Conservation (phyloP, 257 asterid species). For the Verbascum thapsus region DNA sequence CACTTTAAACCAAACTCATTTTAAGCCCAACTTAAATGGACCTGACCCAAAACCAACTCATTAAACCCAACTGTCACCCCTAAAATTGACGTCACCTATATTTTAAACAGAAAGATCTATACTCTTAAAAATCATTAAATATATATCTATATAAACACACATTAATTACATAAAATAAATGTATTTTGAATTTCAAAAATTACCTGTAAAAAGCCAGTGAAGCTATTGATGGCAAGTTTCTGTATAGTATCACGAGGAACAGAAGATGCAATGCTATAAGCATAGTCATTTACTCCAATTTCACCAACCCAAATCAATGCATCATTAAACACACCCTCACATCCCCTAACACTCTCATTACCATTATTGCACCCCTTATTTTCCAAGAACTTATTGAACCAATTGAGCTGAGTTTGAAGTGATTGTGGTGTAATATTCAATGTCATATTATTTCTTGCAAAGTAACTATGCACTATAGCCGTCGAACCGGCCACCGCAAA, state of each 20-base stretch:
- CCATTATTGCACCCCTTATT: too few relatives aligned
- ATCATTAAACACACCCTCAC: constrained; percentile 36
- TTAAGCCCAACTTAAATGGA: too few relatives aligned
- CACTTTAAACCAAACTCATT: too few relatives aligned
- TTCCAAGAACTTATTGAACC: constrained; percentile 39
- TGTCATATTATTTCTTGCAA: constrained; percentile 45
- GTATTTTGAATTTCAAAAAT: neutral
- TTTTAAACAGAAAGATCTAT: too few relatives aligned
- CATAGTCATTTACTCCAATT: constrained; percentile 59
- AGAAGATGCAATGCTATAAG: constrained; percentile 41
- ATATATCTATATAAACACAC: too few relatives aligned
- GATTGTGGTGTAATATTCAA: constrained; percentile 51
- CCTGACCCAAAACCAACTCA: too few relatives aligned
- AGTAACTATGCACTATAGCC: constrained; percentile 51
- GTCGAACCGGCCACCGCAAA: constrained; percentile 77
- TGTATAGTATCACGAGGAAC: constrained; percentile 36
- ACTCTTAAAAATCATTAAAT: too few relatives aligned
- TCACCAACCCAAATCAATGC: constrained; percentile 61
- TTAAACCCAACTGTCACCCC: too few relatives aligned
- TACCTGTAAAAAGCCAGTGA: constrained; percentile 48
- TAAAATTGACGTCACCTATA: too few relatives aligned
- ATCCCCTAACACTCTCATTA: constrained; percentile 25
- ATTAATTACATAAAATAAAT: too few relatives aligned
- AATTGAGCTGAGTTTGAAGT: constrained; percentile 46
- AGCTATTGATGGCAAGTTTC: constrained; percentile 40